Base-by-base conservation (phyloP, 768 basidiomycete genomes). In the Cystobasidium tubakii region DNA sequence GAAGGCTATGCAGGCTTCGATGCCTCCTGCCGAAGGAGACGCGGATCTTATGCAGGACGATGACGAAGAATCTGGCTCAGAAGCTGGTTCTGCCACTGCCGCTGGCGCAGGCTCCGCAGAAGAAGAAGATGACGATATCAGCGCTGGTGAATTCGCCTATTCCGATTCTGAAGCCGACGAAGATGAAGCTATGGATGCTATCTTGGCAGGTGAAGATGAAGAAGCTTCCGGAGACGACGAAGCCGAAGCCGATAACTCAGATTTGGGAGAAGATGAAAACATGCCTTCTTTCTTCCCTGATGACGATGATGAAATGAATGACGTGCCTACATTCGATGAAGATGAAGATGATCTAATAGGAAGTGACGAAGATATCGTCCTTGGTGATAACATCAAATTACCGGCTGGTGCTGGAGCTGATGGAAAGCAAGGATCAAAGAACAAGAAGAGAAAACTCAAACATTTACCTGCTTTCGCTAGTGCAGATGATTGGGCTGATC, bases 401-500 rank as follows among this genome's bases (percentile, higher is more conserved):
- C 43, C 34, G n/a, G 31, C 43, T 53, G 21, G 27, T 39, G 36
- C 29, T 19, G 4, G 60, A n/a, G 73, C 75, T 63, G 19, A 10
- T n/a, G 39, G 63, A 13, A 50, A 60, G 23, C 60, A 62, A 15
- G 54, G 23, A 15, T 19, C 29, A 19, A 55, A 62, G 69, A 50
- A 39, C 21, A 76, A 76, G 55, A 78, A 79, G 75, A 46, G 74
- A 53, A 77, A 78, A 74, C 55, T 78, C 34, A 78, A 78, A 72
- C 73, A 75, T 50, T 54, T 79, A 44, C 79, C 78, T 10, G 69
- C 70, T 36, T 79, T 79, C 43, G 79, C 76, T n/a, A 75, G 73
- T 31, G 78, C 77, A 10, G 77, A 78, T 17, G 79, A 79, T 46
- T 79, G 77, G 27, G 76, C 75, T 21, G 74, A 78, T 29, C 42